phyloP scores from a whole-genome alignment of 176 grass and related monocot genomes.

The Cenchrus fungigraminus region DNA sequence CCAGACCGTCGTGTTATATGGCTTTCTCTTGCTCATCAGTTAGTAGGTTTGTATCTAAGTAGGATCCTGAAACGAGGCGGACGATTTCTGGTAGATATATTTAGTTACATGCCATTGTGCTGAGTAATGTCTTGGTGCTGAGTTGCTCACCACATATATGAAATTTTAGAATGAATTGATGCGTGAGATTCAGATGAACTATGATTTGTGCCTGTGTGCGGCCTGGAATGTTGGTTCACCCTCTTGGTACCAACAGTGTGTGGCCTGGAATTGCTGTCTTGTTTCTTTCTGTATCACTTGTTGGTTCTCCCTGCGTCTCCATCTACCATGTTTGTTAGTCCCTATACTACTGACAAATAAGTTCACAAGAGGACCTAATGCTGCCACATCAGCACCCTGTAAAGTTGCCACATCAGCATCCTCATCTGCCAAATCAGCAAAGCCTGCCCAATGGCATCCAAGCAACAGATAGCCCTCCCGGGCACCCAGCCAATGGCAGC shows the following conservation, averaged over 20 bases:
- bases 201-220: not conserved
- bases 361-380: conserved; percentile 36
- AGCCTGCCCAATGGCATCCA: conserved; percentile 57
- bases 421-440: conserved; percentile 75
- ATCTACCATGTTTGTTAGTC: conserved; percentile 39
- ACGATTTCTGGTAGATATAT: not conserved
- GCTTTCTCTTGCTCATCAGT: conserved; percentile 4
- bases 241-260: not conserved
- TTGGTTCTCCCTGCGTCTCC: conserved; percentile 6
- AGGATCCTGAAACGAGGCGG: not conserved
- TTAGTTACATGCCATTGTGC: not conserved
- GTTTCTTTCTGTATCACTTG: not conserved
- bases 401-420: conserved; percentile 45
- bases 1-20: not conserved
- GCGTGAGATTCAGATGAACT: conserved; percentile 4
- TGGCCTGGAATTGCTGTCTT: conserved; percentile 16
- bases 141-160: not conserved
- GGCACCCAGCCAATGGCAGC: conserved; percentile 59
- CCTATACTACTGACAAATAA: conserved; percentile 10
- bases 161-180: not conserved
- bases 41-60: conserved; percentile 44
- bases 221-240: not conserved
- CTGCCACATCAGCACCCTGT: conserved; percentile 48
- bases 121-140: not conserved
- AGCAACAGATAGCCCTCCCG: conserved; percentile 60